These are phyloP conservation scores for Oxyria digyna DNA, from an alignment of 148 eudicot species.

Conservation along the genomic window DNA sequence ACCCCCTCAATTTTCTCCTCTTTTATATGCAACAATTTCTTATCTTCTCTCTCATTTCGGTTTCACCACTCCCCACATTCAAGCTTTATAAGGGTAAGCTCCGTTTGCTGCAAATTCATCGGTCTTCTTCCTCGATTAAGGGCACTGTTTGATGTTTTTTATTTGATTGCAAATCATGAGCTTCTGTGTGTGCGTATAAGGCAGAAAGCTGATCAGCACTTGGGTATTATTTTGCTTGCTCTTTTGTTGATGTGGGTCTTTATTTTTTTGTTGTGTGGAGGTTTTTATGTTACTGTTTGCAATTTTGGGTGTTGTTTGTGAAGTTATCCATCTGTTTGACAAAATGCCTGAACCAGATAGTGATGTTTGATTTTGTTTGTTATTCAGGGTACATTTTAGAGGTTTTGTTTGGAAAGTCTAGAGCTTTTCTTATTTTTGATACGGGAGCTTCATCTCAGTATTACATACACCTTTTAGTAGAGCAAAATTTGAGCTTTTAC, in stretches of 20 bases:
- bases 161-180: neutral
- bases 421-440: neutral
- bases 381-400: neutral
- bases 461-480: neutral
- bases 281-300: neutral
- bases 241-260: neutral
- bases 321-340: neutral
- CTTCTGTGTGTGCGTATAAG: neutral
- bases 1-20: neutral
- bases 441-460: neutral
- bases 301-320: neutral
- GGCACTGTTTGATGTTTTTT: neutral
- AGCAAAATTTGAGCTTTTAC: neutral
- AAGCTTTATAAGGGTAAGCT: neutral
- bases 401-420: neutral
- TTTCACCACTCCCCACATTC: neutral
- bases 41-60: slow-evolving; percentile 1
- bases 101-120: neutral
- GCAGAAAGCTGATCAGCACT: neutral
- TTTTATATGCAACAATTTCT: neutral
- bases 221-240: neutral
- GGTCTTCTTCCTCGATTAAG: neutral
- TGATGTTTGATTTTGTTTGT: neutral
- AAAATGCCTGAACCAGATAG: neutral
- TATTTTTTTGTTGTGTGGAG: neutral